Evolutionary conservation across 306 rosid genomes (phyloP), one percentile per base, ranked within the genome.

Genomic region (barrel medic (Medicago truncatula)): DNA sequence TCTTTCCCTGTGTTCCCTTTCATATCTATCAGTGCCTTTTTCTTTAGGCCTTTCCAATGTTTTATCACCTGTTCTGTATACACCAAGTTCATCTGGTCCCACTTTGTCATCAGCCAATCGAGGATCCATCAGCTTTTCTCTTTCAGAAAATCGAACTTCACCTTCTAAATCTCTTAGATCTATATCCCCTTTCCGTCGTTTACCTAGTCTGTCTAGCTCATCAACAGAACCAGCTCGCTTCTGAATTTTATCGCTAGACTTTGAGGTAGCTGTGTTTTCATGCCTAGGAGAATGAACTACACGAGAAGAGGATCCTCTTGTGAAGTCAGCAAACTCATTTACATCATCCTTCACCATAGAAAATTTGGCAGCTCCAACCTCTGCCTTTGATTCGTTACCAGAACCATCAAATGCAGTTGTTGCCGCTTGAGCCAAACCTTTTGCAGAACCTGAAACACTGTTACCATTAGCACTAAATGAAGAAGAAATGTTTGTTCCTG

Each of bases 201-300:
- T 95, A 83, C 89, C 87, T 74, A 84, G 85, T 85, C 97, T 95
- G 77, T 95, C 99, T 23, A 87, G 90, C 57, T 90, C 99, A 80
- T 95, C 99, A 49, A 92, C 90, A 73, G 99, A 96, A 81, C 97
- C 81, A 34, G 87, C 84, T 81, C 99, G 86, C 86, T 95, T 95
- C 80, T 84, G 99, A 81, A 81, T 82, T 84, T 95, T 95, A 75
- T 95, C 99, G 74, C 82, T 83, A 31, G 93, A 85, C 80, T 88
- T 95, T 28, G 89, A 84, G 75, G 85, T 64, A 17, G 77, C 81
- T 36, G 88, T 74, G 68, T 47, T 88, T 38, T 95, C 98, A 81
- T 89, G 88, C 83, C 96, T 80, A 65, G 97, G 99, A 76, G 99
- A 95, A 80, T 90, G 92, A 70, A 82, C 78, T 58, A 84, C 77